phyloP scores from a whole-genome alignment of 148 eudicot species.

The Silene conica region DNA sequence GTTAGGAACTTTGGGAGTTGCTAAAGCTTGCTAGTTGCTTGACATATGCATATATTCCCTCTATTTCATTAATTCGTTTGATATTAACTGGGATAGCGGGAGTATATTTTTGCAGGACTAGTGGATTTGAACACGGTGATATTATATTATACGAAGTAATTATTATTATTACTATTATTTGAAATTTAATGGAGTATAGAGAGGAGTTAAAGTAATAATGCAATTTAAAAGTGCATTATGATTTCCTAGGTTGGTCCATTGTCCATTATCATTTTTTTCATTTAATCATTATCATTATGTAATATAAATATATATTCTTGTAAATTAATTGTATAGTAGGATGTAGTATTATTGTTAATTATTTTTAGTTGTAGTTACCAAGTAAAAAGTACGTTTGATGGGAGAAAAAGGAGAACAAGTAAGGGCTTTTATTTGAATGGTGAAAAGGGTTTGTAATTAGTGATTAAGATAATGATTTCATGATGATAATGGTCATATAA shows the following conservation, averaged over 20 bases:
- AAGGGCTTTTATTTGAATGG: background rate
- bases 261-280: background rate
- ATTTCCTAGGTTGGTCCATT: background rate
- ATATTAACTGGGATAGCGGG: too few relatives aligned
- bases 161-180: background rate
- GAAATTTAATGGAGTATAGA: conserved; percentile 4
- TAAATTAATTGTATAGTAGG: conserved; percentile 13
- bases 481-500: background rate
- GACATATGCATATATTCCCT: background rate
- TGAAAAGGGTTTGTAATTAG: background rate
- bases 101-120: too few relatives aligned
- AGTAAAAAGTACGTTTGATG: background rate
- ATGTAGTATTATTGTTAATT: background rate
- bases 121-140: too few relatives aligned
- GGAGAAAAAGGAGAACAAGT: background rate
- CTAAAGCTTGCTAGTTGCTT: background rate
- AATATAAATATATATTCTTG: background rate
- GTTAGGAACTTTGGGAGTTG: conserved; percentile 39
- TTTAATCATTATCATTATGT: background rate
- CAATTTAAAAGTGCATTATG: background rate
- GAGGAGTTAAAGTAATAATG: background rate
- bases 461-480: conserved; percentile 3
- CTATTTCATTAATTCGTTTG: background rate
- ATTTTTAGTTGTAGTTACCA: background rate
- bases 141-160: background rate